These are phyloP conservation scores for Penstemon davidsonii DNA, from an alignment of 257 asterid species.

Conservation along the genomic window DNA sequence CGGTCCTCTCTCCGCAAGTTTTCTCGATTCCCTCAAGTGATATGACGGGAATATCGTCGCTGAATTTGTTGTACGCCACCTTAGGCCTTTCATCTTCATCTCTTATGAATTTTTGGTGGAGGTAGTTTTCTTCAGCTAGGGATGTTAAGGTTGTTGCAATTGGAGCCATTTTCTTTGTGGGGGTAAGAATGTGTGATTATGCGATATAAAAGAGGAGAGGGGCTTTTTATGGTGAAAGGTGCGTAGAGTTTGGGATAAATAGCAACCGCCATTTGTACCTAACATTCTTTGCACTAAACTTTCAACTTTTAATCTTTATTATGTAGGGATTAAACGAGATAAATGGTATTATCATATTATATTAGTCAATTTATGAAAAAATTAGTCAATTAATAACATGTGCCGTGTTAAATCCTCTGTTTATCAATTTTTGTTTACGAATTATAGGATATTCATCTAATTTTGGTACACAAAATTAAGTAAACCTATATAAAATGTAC, in stretches of 20 bases:
- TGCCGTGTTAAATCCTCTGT: no score
- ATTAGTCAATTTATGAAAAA: no score
- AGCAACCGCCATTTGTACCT: constrained; percentile 3
- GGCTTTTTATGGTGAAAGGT: neutral
- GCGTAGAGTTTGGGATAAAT: neutral
- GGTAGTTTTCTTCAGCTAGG: constrained; percentile 37
- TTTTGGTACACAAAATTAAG: no score
- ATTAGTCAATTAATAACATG: no score
- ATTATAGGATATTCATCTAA: no score
- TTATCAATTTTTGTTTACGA: no score
- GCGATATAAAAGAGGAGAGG: neutral
- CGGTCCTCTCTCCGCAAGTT: constrained; percentile 35
- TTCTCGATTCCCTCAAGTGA: constrained; percentile 62
- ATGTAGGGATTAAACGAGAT: no score
- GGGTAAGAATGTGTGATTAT: neutral
- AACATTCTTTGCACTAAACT: constrained; percentile 25
- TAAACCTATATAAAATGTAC: no score
- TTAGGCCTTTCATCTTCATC: constrained; percentile 92
- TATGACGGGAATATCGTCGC: constrained; percentile 81
- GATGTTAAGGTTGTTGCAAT: constrained; percentile 38
- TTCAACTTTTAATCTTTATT: constrained; percentile 14
- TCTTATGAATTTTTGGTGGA: constrained; percentile 55
- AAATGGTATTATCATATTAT: no score
- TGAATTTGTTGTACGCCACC: constrained; percentile 68
- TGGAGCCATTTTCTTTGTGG: constrained; percentile 21